Evolutionary conservation across 495 filamentous ascomycete species (phyloP), one percentile per base, ranked within the genome.

Genomic region (Hypoxylon intermedium): DNA sequence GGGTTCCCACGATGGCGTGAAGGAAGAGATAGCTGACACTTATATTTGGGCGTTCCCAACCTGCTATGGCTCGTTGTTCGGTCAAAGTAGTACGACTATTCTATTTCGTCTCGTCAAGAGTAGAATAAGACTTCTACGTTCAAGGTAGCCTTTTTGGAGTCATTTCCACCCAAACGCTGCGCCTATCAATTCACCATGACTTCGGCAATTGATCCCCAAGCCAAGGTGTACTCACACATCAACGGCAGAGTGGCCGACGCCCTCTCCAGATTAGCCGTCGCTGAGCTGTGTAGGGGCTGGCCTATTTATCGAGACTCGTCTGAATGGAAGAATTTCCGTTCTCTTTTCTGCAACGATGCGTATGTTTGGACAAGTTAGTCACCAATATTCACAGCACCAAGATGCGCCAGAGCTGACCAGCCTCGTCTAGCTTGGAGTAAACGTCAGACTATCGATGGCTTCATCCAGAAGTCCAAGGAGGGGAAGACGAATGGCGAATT

Each of bases 271-370:
- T 74, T 81, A 18, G 79, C 80, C 54, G 73, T 87, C 30, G 75
- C 83, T 2, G 84, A 87, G 65, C 73, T 87, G n/a, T 85, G 84
- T 67, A 85, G 87, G 64, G 85, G 84, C 33, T 88, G 85, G 85
- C 84, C 84, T 15, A 82, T 84, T 50, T 88, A 86, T 63, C 80
- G 84, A 12, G 84, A 87, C 51, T 78, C 83, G 20, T 87, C 84
- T 16, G 85, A 88, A 70, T 87, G 84, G 85, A 78, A 81, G 60
- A 88, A 87, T 65, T 84, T 86, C 67, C 76, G 78, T 46, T 80
- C 80, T 0, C 82, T 87, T 28, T 87, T 87, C 65, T 81, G 82
- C 63, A 71, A 79, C 0, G 79, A 80, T 15, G 84, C 84, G 20
- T 78, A 71, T 53, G 81, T 88, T 40, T 87, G 84, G 74, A 88